phyloP scores from a whole-genome alignment of 495 filamentous ascomycete genomes.

The Margaritispora aquatica region DNA sequence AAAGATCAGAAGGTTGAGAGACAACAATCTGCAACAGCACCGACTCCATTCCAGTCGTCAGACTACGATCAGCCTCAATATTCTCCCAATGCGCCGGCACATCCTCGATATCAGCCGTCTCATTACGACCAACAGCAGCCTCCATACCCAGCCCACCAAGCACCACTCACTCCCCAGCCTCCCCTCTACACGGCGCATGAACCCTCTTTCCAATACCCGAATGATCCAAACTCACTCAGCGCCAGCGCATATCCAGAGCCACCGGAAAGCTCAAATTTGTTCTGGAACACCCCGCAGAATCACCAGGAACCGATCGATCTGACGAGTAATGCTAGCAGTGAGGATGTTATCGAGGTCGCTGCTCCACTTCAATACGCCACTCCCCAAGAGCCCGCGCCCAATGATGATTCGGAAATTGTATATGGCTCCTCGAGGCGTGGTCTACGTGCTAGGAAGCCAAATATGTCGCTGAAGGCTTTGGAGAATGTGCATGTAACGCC shows the following conservation, averaged over 20 bases:
- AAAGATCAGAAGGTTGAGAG: not conserved
- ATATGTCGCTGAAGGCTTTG: constrained; percentile 15
- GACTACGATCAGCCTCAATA: not conserved
- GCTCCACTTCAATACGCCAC: not conserved
- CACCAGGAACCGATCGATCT: constrained; percentile 10
- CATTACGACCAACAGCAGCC: not conserved
- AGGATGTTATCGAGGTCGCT: constrained; percentile 9
- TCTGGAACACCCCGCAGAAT: constrained; percentile 3
- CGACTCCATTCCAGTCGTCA: not conserved
- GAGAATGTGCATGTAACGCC: constrained; percentile 12
- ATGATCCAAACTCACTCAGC: not conserved
- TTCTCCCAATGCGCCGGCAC: not conserved
- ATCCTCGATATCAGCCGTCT: not conserved
- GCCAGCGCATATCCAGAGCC: not conserved
- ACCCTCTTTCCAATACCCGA: too few relatives aligned
- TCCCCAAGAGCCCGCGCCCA: not conserved
- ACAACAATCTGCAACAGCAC: not conserved
- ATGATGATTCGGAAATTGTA: constrained; percentile 9
- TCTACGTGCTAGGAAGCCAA: constrained; percentile 16
- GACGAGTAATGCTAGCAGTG: constrained; percentile 10
- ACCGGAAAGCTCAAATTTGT: not conserved
- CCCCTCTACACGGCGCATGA: too few relatives aligned
- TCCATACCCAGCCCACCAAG: not conserved
- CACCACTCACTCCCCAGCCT: too few relatives aligned
- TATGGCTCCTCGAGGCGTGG: constrained; percentile 1